Conservation (phyloP, 2,329 filamentous ascomycete genomes). For the Venturia pyrina region DNA sequence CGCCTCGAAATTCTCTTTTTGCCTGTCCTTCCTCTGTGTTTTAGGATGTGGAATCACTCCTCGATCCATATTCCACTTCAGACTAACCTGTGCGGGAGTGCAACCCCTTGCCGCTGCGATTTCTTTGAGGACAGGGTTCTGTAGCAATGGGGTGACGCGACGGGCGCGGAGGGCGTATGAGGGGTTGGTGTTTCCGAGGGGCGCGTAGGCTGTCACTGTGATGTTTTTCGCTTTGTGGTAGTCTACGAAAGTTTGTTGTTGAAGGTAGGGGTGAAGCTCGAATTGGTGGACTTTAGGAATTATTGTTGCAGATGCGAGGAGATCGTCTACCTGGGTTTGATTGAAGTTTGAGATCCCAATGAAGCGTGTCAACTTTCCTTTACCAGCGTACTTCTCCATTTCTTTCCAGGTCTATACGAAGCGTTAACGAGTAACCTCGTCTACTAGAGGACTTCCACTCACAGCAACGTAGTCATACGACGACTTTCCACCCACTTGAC, state of each 20-base stretch:
- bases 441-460: neutral
- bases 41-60: slow-evolving; percentile 5
- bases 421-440: neutral
- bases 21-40: neutral
- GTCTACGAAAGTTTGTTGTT: slow-evolving; percentile 62
- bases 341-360: slow-evolving; percentile 14
- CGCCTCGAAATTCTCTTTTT: slow-evolving; percentile 10
- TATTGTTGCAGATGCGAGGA: slow-evolving; percentile 45
- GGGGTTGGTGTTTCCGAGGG: slow-evolving; percentile 33
- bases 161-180: neutral
- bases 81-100: slow-evolving; percentile 5
- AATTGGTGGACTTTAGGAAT: slow-evolving; percentile 62
- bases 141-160: neutral
- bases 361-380: slow-evolving; percentile 2
- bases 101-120: slow-evolving; percentile 6
- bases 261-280: slow-evolving; percentile 62
- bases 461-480: slow-evolving; percentile 6
- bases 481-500: slow-evolving; percentile 19
- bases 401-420: slow-evolving; percentile 62
- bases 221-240: slow-evolving; percentile 59
- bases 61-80: slow-evolving; percentile 10
- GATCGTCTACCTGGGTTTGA: slow-evolving; percentile 7
- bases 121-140: slow-evolving; percentile 3
- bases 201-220: slow-evolving; percentile 59
- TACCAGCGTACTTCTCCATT: slow-evolving; percentile 53